These are phyloP conservation scores for Cornus florida DNA, from an alignment of 148 eudicot genomes.

Conservation along the genomic window DNA sequence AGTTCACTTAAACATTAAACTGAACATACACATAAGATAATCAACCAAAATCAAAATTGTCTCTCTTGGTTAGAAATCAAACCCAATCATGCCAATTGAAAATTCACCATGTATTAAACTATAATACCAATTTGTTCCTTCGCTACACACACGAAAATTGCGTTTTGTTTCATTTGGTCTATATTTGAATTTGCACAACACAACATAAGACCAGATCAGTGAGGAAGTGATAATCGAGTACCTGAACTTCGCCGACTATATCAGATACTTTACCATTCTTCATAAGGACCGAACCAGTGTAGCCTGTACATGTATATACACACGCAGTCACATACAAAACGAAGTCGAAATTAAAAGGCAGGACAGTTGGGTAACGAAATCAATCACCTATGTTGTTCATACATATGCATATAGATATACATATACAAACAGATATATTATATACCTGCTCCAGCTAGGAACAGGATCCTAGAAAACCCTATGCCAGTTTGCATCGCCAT, in stretches of 20 bases:
- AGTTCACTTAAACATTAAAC: background rate
- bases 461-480: slow-evolving; percentile 57
- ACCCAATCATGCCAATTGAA: background rate
- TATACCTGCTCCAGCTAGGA: slow-evolving; percentile 58
- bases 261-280: slow-evolving; percentile 77
- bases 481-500: slow-evolving; percentile 75
- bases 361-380: background rate
- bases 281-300: slow-evolving; percentile 69
- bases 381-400: background rate
- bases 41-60: background rate
- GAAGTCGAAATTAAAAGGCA: background rate
- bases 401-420: background rate
- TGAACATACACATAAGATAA: background rate
- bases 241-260: slow-evolving; percentile 81
- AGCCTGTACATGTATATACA: slow-evolving; percentile 45
- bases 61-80: background rate
- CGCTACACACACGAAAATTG: background rate
- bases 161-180: background rate
- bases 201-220: background rate
- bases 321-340: background rate
- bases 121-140: background rate
- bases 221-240: slow-evolving; percentile 10
- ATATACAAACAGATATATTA: background rate
- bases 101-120: background rate
- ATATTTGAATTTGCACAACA: background rate